phyloP scores from a whole-genome alignment of 2,329 filamentous ascomycete genomes.

The Microsporum canis region DNA sequence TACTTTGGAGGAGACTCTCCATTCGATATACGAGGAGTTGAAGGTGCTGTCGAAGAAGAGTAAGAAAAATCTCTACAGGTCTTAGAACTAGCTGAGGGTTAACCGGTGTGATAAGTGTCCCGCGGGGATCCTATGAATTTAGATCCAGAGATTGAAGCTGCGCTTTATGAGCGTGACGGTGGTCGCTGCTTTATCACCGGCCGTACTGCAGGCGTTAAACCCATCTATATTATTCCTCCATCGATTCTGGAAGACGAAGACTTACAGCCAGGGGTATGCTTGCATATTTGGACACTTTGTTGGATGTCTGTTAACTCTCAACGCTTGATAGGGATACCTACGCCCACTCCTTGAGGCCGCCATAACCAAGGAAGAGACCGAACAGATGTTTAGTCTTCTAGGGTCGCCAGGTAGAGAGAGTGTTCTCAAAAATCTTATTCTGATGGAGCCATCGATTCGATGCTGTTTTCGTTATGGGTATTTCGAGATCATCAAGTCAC shows the following conservation, averaged over 20 bases:
- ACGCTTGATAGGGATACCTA: conserved; percentile 7
- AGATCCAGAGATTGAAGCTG: conserved; percentile 8
- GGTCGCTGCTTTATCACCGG: conserved; percentile 11
- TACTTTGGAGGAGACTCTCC: conserved; percentile 8
- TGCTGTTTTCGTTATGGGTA: conserved; percentile 3
- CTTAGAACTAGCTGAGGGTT: not conserved
- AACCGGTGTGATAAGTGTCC: conserved; percentile 3
- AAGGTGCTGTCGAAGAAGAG: conserved; percentile 6
- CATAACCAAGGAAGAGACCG: not conserved
- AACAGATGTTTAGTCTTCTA: conserved; percentile 8
- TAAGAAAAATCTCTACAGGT: conserved; percentile 2
- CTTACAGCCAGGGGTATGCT: conserved; percentile 7
- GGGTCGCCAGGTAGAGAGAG: not conserved
- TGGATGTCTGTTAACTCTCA: not conserved
- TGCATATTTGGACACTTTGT: not conserved
- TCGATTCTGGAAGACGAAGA: conserved; percentile 10
- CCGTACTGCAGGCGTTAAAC: not conserved
- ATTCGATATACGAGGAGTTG: conserved; percentile 4
- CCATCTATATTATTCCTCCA: conserved; percentile 10
- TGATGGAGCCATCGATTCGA: conserved; percentile 4
- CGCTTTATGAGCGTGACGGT: conserved; percentile 8
- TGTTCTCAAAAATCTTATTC: conserved; percentile 9
- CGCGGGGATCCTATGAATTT: not conserved
- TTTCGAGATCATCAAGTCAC: conserved; percentile 7
- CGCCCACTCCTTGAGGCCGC: conserved; percentile 8